These are phyloP conservation scores for Scutellaria galericulata DNA, from an alignment of 257 asterid species.

Conservation along the genomic window DNA sequence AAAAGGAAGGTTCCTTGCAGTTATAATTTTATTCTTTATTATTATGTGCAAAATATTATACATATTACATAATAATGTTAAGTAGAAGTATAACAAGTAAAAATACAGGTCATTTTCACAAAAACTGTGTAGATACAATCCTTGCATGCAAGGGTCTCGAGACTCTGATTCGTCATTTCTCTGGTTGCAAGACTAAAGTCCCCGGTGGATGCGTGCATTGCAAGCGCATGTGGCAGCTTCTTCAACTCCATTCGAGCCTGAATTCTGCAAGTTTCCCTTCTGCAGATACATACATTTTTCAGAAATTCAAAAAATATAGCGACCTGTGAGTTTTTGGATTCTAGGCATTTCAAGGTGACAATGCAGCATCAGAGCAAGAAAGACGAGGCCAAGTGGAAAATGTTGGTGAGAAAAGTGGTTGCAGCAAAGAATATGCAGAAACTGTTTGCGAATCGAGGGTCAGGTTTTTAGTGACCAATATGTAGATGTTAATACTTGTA, in stretches of 20 bases:
- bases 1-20: too few relatives aligned
- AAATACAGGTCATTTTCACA: too few relatives aligned
- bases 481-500: background rate
- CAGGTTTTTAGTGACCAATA: slow-evolving; percentile 37
- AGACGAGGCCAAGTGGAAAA: slow-evolving; percentile 69
- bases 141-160: slow-evolving; percentile 90
- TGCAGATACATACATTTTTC: too few relatives aligned
- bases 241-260: slow-evolving; percentile 84
- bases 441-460: slow-evolving; percentile 48
- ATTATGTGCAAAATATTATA: too few relatives aligned
- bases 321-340: background rate
- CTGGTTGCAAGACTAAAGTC: slow-evolving; percentile 65
- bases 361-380: slow-evolving; percentile 72
- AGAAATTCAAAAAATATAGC: too few relatives aligned
- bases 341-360: slow-evolving; percentile 84
- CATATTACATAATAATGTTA: too few relatives aligned
- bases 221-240: slow-evolving; percentile 96
- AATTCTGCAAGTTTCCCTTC: slow-evolving; percentile 64
- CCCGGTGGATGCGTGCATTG: slow-evolving; percentile 92
- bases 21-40: too few relatives aligned
- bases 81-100: too few relatives aligned
- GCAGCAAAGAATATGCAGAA: slow-evolving; percentile 62
- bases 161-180: slow-evolving; percentile 80
- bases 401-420: slow-evolving; percentile 67
- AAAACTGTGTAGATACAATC: too few relatives aligned